Percentiles rank a stretch among this genome's conserved stretches.
Conservation (phyloP, 768 basidiomycete species). For the Termitomyces sp. region DNA sequence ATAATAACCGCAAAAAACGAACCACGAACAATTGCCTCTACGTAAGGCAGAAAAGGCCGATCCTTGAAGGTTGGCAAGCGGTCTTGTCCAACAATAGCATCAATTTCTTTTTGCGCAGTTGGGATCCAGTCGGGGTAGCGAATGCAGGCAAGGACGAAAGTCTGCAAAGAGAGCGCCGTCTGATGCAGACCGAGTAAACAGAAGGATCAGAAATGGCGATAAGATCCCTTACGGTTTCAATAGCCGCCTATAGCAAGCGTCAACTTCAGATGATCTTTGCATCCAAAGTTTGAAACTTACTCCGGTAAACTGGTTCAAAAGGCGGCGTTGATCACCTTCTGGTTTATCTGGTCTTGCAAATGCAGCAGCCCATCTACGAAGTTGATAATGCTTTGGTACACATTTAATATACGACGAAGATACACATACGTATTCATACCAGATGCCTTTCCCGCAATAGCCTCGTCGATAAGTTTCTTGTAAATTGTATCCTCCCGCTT, state of each 20-base stretch:
- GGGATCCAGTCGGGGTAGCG: no score
- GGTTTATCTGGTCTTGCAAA: constrained; percentile 1
- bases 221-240: neutral
- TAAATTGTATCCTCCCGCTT: neutral
- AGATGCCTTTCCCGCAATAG: neutral
- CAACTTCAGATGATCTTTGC: neutral
- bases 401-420: neutral
- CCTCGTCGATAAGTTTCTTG: neutral
- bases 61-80: no score
- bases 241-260: neutral
- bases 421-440: constrained; percentile 3
- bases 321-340: constrained; percentile 2
- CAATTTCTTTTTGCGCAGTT: no score
- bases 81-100: no score
- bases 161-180: neutral
- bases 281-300: neutral
- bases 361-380: neutral
- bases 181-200: neutral
- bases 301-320: neutral
- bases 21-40: no score
- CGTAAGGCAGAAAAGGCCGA: no score
- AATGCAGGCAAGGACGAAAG: no score
- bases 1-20: neutral
- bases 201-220: neutral
- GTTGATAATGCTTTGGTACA: neutral